These are phyloP conservation scores for Helianthus tuberosus DNA, from an alignment of 129 eudicot genomes.

Conservation along the genomic window DNA sequence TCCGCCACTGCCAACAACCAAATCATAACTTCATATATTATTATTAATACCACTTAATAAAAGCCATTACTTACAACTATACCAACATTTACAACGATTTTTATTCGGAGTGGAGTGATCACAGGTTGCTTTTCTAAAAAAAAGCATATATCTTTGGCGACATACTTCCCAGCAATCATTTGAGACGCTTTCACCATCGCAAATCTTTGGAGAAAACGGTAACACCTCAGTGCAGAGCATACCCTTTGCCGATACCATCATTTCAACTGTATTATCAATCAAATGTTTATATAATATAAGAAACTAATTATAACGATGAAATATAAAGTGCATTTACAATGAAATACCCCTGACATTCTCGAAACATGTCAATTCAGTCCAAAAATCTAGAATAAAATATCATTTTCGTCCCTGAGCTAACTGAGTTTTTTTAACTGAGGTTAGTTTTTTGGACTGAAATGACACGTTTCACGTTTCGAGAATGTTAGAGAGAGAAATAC, in stretches of 20 bases:
- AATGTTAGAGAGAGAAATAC: too few species aligned
- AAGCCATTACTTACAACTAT: slow-evolving; percentile 9
- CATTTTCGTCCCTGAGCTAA: too few species aligned
- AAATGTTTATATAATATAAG: background rate
- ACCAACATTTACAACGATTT: slow-evolving; percentile 18
- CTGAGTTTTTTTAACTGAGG: too few species aligned
- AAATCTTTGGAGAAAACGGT: slow-evolving; percentile 3
- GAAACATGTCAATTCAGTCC: too few species aligned
- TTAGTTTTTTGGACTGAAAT: too few species aligned
- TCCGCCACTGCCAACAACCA: too few species aligned
- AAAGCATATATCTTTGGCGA: too few species aligned
- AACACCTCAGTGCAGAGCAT: background rate
- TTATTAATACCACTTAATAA: background rate
- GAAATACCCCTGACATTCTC: too few species aligned
- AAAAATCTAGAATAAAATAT: too few species aligned
- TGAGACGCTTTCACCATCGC: background rate
- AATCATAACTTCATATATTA: background rate
- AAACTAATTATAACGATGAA: too few species aligned
- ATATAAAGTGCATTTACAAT: too few species aligned
- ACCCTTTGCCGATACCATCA: background rate
- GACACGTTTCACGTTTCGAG: too few species aligned
- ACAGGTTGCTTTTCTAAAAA: slow-evolving; percentile 4
- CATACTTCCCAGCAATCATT: slow-evolving; percentile 22
- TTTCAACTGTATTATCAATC: background rate
- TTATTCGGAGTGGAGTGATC: background rate